Conservation (phyloP, 2,329 filamentous ascomycete species). For the Sporothrix sp. region DNA sequence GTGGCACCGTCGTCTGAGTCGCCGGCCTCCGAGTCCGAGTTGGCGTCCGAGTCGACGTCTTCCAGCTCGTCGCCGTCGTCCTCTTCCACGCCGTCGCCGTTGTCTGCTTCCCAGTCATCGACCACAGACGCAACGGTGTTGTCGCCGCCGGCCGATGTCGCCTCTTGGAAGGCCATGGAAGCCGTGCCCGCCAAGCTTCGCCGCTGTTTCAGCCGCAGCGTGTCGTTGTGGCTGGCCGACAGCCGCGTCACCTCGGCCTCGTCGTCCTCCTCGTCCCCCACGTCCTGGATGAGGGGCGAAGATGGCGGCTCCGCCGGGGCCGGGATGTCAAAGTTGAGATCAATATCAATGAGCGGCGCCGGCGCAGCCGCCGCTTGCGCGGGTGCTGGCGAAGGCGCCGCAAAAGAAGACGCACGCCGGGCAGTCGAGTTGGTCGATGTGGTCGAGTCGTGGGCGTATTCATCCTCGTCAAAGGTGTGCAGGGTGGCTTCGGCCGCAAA, state of each 20-base stretch:
- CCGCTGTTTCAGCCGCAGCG: conserved; percentile 52
- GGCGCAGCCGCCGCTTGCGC: too few relatives aligned
- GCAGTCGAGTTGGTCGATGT: conserved; percentile 72
- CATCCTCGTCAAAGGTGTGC: conserved; percentile 92
- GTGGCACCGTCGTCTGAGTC: conserved; percentile 62
- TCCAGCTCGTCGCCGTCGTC: conserved; percentile 38
- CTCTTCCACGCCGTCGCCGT: conserved; percentile 44
- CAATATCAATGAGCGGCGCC: conserved; percentile 25
- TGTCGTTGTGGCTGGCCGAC: conserved; percentile 54
- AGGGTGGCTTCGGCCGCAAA: conserved; percentile 96
- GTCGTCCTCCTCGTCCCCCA: conserved; percentile 52
- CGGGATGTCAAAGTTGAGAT: conserved; percentile 37
- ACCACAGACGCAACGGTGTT: conserved; percentile 67
- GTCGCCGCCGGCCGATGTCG: conserved; percentile 35
- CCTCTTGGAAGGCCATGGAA: conserved; percentile 29
- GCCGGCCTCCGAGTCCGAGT: conserved; percentile 33
- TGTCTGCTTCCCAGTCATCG: conserved; percentile 58
- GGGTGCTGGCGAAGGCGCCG: conserved; percentile 30
- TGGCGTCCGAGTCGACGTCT: conserved; percentile 30
- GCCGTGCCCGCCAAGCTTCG: conserved; percentile 51
- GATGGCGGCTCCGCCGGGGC: conserved; percentile 49
- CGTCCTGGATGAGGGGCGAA: conserved; percentile 51
- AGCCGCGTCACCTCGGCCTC: conserved; percentile 46
- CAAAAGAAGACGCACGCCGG: conserved; percentile 57
- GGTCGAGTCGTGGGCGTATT: conserved; percentile 79